Conservation (phyloP, 148 eudicot genomes). For the Cornus suecica region DNA sequence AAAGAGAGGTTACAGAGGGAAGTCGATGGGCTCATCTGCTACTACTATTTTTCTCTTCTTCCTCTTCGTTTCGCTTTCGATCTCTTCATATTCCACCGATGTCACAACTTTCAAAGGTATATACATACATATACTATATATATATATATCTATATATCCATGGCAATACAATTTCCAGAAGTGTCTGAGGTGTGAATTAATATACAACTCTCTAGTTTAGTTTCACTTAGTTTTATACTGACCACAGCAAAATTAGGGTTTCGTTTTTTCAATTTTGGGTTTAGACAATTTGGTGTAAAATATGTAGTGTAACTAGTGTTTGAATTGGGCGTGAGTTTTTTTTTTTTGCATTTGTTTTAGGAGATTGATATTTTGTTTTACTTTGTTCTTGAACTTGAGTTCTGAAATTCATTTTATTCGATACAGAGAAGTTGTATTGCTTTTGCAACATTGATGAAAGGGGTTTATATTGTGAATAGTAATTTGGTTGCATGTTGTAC, state of each 20-base stretch:
- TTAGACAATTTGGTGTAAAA: neutral
- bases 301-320: neutral
- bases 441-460: too few species aligned
- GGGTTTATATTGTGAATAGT: too few species aligned
- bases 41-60: conserved; percentile 8
- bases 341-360: neutral
- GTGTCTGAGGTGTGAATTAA: neutral
- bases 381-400: too few species aligned
- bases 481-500: too few species aligned
- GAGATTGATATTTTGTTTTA: neutral
- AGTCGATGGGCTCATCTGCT: conserved; percentile 20
- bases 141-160: too few species aligned
- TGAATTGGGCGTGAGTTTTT: too few species aligned
- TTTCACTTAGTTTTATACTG: neutral
- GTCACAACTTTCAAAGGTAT: conserved; percentile 8
- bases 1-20: neutral
- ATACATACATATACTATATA: too few species aligned
- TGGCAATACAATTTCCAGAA: too few species aligned
- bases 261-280: neutral
- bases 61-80: conserved; percentile 13
- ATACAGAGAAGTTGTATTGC: too few species aligned
- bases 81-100: conserved; percentile 13
- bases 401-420: neutral
- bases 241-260: neutral
- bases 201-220: neutral